Percentiles rank a stretch among this genome's conserved stretches.
These are phyloP conservation scores for Boletus vermiculosoides DNA, from an alignment of 768 basidiomycete genomes.

Conservation along the genomic window DNA sequence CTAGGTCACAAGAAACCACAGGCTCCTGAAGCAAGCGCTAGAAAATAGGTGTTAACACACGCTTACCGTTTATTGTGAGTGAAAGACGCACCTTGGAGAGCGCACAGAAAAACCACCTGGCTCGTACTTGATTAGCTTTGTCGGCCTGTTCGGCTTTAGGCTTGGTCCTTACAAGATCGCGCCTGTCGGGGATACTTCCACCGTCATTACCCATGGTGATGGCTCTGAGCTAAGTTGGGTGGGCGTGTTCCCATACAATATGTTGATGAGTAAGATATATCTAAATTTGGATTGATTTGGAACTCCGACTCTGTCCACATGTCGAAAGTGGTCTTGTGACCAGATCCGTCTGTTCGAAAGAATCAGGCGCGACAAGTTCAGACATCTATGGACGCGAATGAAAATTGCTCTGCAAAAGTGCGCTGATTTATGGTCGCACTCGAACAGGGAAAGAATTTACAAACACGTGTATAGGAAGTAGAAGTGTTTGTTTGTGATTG, in stretches of 20 bases:
- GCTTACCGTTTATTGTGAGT: not conserved
- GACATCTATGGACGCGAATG: no score
- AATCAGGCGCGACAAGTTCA: not conserved
- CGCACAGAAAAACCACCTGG: conserved; percentile 91
- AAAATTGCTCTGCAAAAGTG: not conserved
- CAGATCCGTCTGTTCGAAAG: no score
- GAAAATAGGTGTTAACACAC: not conserved
- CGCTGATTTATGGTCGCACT: no score
- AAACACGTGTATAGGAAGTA: not conserved
- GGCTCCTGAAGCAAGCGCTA: conserved; percentile 86
- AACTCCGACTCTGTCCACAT: conserved; percentile 5
- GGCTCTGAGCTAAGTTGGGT: not conserved
- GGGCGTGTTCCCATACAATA: not conserved
- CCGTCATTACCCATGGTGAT: conserved; percentile 81
- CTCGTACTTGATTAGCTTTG: conserved; percentile 84
- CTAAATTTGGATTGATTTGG: not conserved
- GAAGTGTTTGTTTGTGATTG: conserved; percentile 22
- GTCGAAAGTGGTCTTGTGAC: no score
- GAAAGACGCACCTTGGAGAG: conserved; percentile 76
- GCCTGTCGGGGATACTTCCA: conserved; percentile 81
- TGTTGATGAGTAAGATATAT: conserved; percentile 1
- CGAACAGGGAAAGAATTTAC: not conserved
- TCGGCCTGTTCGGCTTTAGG: conserved; percentile 87
- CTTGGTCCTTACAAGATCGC: conserved; percentile 73
- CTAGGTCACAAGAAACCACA: conserved; percentile 86